These are phyloP conservation scores for Grosmannia clavigera DNA, from an alignment of 2,329 filamentous ascomycete genomes.

Conservation along the genomic window DNA sequence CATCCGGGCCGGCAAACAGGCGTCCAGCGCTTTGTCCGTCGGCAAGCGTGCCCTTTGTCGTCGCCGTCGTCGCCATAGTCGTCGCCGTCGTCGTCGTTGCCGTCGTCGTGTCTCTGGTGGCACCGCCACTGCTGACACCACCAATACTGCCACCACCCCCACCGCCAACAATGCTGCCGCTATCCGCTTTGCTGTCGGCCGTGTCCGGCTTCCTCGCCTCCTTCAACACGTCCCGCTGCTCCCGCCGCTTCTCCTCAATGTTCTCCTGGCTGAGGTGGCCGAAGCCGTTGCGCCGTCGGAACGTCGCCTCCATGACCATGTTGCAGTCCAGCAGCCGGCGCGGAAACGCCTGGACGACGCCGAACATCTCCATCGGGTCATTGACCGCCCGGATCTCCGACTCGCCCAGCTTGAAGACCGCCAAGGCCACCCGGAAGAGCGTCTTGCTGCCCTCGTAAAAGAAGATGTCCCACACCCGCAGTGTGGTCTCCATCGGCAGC, in stretches of 20 bases:
- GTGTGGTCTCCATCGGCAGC: conserved; percentile 77
- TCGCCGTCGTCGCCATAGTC: background rate
- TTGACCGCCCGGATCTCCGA: conserved; percentile 62
- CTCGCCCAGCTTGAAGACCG: conserved; percentile 85
- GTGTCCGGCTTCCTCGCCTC: conserved; percentile 29
- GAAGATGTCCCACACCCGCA: conserved; percentile 90
- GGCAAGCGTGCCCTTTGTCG: conserved; percentile 18
- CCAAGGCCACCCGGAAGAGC: conserved; percentile 79
- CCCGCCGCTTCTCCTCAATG: conserved; percentile 63
- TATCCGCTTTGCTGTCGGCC: conserved; percentile 12
- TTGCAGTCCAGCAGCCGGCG: conserved; percentile 74
- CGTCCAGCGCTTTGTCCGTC: background rate
- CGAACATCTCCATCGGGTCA: conserved; percentile 92
- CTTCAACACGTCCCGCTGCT: conserved; percentile 45
- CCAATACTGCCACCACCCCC: background rate
- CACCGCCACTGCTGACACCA: background rate
- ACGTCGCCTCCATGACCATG: conserved; percentile 67
- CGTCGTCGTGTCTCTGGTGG: background rate
- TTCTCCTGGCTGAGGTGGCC: conserved; percentile 69
- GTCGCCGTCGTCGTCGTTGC: conserved; percentile 11
- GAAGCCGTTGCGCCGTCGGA: conserved; percentile 68
- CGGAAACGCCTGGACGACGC: conserved; percentile 80
- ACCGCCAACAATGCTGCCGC: conserved; percentile 11
- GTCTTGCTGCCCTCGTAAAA: conserved; percentile 94
- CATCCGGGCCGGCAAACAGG: background rate